Base-by-base conservation (phyloP, 805 yeast genomes). In the Wickerhamiella bombiphila region DNA sequence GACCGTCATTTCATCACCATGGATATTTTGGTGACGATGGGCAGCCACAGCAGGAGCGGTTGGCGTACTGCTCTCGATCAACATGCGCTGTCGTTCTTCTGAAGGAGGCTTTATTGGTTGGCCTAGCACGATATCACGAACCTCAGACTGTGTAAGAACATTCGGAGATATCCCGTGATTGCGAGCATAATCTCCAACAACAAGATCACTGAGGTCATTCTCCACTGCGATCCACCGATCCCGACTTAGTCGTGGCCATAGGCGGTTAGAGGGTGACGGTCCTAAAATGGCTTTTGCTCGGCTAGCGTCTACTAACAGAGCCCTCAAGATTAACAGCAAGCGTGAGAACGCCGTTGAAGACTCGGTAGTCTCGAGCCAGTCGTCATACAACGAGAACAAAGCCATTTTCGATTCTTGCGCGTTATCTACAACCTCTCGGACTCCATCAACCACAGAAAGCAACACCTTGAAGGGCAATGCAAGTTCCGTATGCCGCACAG, bases 321-420 rank as follows among this genome's bases (percentile, higher is more conserved):
- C 93, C 44, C 98, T 67, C 51, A 91, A 61, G n/a, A 91, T 62
- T 42, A 91, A 64, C 36, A 85, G 71, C 40, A 88, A 63, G 44
- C 99, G 68, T 4, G 95, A 83, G 55, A 91, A 91, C 0, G 97
- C 97, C 1, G 98, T 91, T 55, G 77, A 82, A 0, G 94, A 73
- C 0, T 94, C 82, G 13, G 26, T 13, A 1, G 72, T 66, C 42
- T 72, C 70, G 40, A 85, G 63, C 99, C 99, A 91, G 54, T 91
- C 94, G 56, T 91, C 99, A 56, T 83, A 91, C 35, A 91, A 64
- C 52, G 86, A 85, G 61, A 85, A 81, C 41, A 86, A 60, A 3
- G 80, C 81, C 94, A 86, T 81, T 54, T 83, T 88, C 0, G 95
- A 93, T 54, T 85, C 95, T 29, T 77, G 80, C 4, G 97, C 95